phyloP scores from a whole-genome alignment of 768 basidiomycete species.

The Termitomyces sp. region DNA sequence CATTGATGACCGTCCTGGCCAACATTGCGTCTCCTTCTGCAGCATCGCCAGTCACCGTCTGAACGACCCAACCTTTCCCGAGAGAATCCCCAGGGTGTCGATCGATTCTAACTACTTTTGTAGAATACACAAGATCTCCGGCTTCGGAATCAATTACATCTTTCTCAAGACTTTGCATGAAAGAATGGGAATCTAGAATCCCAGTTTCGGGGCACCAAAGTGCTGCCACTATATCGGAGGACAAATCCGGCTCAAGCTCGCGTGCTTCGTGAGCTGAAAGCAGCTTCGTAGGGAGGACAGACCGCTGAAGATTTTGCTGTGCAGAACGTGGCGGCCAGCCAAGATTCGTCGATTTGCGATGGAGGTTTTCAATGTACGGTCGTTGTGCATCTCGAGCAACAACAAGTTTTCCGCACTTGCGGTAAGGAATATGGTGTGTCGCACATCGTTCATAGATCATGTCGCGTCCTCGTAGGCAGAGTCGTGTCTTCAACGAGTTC shows the following conservation, averaged over 20 bases:
- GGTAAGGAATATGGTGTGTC: slow-evolving; percentile 56
- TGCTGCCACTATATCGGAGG: slow-evolving; percentile 62
- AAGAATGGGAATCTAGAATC: slow-evolving; percentile 81
- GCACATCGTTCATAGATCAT: slow-evolving; percentile 79
- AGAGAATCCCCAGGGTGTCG: slow-evolving; percentile 35
- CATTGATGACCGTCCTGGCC: slow-evolving; percentile 77
- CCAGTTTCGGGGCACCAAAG: slow-evolving; percentile 86
- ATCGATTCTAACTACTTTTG: slow-evolving; percentile 85
- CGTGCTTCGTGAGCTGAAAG: slow-evolving; percentile 66
- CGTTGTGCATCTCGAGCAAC: slow-evolving; percentile 71
- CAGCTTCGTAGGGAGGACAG: slow-evolving; percentile 60
- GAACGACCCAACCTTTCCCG: slow-evolving; percentile 84
- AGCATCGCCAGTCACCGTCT: slow-evolving; percentile 56
- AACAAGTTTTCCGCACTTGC: slow-evolving; percentile 85
- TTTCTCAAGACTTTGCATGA: slow-evolving; percentile 81
- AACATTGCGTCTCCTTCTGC: slow-evolving; percentile 57
- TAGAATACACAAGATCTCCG: slow-evolving; percentile 73
- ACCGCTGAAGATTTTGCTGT: slow-evolving; percentile 18
- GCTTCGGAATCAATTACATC: slow-evolving; percentile 71
- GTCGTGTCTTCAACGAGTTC: slow-evolving; percentile 76
- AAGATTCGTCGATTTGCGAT: slow-evolving; percentile 56
- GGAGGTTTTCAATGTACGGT: slow-evolving; percentile 67
- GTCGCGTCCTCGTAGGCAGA: slow-evolving; percentile 85
- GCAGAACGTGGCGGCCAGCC: slow-evolving; percentile 43
- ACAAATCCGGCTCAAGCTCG: slow-evolving; percentile 82